Base-by-base conservation (phyloP, 1,284 basidiomycete species). In the Pseudozyma tsukubaensis region DNA sequence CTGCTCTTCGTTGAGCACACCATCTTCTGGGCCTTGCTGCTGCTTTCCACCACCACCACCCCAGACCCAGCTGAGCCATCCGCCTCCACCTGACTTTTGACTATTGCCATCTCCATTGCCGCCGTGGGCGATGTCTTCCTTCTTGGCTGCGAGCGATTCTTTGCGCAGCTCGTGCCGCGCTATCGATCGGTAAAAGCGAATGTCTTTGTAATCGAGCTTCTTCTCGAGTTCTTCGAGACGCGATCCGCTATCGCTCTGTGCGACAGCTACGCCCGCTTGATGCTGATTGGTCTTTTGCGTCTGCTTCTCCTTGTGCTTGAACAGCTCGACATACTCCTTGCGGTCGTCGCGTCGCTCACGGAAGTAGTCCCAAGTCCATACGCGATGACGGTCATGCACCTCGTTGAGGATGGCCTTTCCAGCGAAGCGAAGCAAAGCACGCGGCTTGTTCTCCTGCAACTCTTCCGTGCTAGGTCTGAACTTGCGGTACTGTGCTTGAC, bases 121-220 rank as follows among this genome's bases (percentile, higher is more conserved):
- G 45, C 76, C 66, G 21, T 71, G 19, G 43, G 36, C 90, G 14
- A 78, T 53, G 29, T 76, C 72, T 21, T 78, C 75, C 58, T 86
- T 81, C 44, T 59, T 63, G 63, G 86, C 85, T 53, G 79, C 80
- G 12, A 78, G 75, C 18, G 59, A 63, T 79, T 99, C 94, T 82
- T 97, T 94, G 76, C 91, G 91, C 16, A 97, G 87, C 75, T 91
- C 91, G 8, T 93, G 94, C 9, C 94, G 90, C 0, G 94, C 94
- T 66, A 99, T 94, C 4, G 95, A 98, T 24, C 97, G 90, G 86
- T 98, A 99, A 86, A 98, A 98, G 12, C 97, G 91, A 56, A 99
- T 92, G 80, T 99, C 97, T 83, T 97, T 94, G 82, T 98, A 99
- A 0, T 90, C 89, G 12, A 99, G 88, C 83, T 93, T 93, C 76